phyloP scores from a whole-genome alignment of 176 grass and related monocot species.

The Coix lacrymajobi region DNA sequence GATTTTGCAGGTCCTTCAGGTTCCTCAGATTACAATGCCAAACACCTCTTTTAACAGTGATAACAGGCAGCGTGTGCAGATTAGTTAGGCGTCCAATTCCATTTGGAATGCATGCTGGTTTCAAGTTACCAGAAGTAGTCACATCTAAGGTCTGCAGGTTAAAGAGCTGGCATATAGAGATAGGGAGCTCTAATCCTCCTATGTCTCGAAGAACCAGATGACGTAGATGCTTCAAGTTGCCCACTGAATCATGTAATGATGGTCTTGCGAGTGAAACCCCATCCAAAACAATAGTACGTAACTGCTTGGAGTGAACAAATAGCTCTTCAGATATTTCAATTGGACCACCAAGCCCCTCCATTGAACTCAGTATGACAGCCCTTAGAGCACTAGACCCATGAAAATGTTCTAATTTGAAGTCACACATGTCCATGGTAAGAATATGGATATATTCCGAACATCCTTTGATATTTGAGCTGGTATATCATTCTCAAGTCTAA shows the following conservation, averaged over 20 bases:
- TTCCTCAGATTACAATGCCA: constrained; percentile 8
- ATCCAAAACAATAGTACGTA: neutral
- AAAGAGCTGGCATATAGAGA: neutral
- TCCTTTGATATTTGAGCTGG: neutral
- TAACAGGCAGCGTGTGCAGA: constrained; percentile 21
- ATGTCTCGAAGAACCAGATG: constrained; percentile 9
- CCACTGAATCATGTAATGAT: constrained; percentile 14
- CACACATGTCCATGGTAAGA: neutral
- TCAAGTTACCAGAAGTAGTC: neutral
- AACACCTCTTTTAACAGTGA: neutral
- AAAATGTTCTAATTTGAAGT: neutral
- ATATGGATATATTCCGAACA: neutral
- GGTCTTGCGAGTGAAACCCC: neutral
- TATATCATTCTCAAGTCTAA: neutral
- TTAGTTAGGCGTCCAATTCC: constrained; percentile 16
- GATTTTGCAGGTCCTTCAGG: constrained; percentile 13
- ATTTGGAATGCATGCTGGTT: constrained; percentile 1
- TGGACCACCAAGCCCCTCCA: neutral
- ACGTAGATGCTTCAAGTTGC: constrained; percentile 23
- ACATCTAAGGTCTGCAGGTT: constrained; percentile 25
- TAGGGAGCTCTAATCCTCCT: neutral
- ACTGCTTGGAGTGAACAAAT: neutral
- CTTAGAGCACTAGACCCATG: neutral
- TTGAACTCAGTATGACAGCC: neutral
- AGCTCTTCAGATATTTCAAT: neutral